Evolutionary conservation across 768 basidiomycete genomes (phyloP), one percentile per base, ranked within the genome.

Genomic region (Termitomyces sp.): DNA sequence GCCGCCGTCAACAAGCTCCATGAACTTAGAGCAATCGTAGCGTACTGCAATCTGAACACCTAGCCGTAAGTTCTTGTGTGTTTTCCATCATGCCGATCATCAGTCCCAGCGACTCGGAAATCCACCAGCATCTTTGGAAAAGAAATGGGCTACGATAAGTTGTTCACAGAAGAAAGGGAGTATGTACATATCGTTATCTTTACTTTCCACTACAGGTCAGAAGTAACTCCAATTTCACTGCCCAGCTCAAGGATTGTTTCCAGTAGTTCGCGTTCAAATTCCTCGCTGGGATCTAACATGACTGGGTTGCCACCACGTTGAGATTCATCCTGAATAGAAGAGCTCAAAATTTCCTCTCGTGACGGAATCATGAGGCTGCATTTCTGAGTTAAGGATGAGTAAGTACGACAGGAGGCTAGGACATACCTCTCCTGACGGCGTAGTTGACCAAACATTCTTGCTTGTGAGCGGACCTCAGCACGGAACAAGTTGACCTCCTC

Each of bases 401-500:
- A 28, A 24, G 4, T 20, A 11, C 36, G 8, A 32, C 52, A 40
- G 36, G 39, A 45, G 32, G 52, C 6, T 3, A 18, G 65, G 55
- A 54, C 70, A 75, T 45, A 90, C 91, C 87, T 91, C 64, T 92
- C 91, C 70, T 92, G 89, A 56, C 87, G 79, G 56, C 89, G 87
- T 52, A 90, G 83, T 71, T 91, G 89, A 7, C 86, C 86, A 9
- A 84, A 78, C 2, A 84, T 84, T 39, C 89, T 79, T 9, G 89
- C 86, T 68, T 95, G 93, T 15, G 84, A 81, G 60, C 96, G 85
- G 8, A 98, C 96, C 71, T 95, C 88, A 5, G 89, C 83, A 44
- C 97, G 87, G 86, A 99, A 98, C 13, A 82, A 73, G 63, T 86
- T 87, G 45, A 98, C 96, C 74, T 98, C 96, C 28, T 96, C 86